Evolutionary conservation across 306 rosid species (phyloP), one percentile per base, ranked within the genome.

Genomic region (Vicia sativa): DNA sequence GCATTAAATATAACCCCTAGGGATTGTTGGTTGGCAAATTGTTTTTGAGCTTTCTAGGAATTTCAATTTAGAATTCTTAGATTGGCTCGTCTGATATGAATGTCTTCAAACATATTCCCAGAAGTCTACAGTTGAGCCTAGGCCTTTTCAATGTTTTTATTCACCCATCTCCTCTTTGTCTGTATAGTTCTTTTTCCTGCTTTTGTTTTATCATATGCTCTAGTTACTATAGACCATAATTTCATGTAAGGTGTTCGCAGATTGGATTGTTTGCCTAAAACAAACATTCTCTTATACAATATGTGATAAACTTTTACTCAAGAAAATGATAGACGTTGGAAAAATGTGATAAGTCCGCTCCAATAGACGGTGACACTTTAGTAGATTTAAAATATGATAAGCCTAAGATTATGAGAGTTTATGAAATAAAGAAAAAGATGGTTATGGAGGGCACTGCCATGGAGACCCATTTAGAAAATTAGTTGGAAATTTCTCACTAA

Each of bases 1-100:
- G 29, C 71, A 62, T 50, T 25, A 7, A 44, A 63, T 46, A 56
- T 67, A 65, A 49, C 35, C 16, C 25, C 19, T 16, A 4, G 16
- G 25, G 65, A 7, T 15, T 16, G 8, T 59, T 9, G 4, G 65
- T 34, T 15, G 4, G 13, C 8, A 1, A 31, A 34, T 10, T 34
- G 8, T 21, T 4, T 57, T n/a, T 59, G 16, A 54, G 41, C 15
- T 57, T 57, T 35, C 3, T 0, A 31, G 41, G 19, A 34, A 35
- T 59, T 35, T 58, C 35, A n/a, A n/a, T 57, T n/a, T n/a, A 15
- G 63, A 57, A 57, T 1, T 7, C 12, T 57, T 31, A 57, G 41
- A 26, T 26, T 25, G 7, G 28, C 61, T 26, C 3, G 19, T 26
- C 15, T 28, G 11, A 25, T 56, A 28, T 56, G 41, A 6, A 28